phyloP scores from a whole-genome alignment of 2,329 filamentous ascomycete species.

The Aureobasidium sp. region DNA sequence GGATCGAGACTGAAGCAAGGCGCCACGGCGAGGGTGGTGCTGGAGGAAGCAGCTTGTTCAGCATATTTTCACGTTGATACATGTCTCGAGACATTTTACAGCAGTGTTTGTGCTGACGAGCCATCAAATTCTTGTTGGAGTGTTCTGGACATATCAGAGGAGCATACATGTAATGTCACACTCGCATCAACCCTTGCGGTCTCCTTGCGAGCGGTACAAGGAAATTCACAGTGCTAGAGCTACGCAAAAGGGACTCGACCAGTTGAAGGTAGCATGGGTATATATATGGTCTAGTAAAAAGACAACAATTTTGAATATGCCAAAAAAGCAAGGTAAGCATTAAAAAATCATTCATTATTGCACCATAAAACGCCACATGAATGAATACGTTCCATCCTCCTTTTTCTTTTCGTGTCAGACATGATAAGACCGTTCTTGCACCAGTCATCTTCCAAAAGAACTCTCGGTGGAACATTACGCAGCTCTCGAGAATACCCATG shows the following conservation, averaged over 20 bases:
- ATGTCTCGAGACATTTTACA: too few species aligned
- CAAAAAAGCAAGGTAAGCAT: not conserved
- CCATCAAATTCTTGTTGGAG: too few species aligned
- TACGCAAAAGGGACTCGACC: too few species aligned
- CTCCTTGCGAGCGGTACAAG: too few species aligned
- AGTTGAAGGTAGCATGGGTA: slow-evolving; percentile 1
- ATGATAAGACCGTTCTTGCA: slow-evolving; percentile 5
- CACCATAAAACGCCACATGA: slow-evolving; percentile 11
- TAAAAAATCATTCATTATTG: not conserved
- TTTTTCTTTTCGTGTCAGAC: slow-evolving; percentile 11
- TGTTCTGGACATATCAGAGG: too few species aligned
- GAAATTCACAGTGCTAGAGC: too few species aligned
- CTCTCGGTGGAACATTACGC: not conserved
- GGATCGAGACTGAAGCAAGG: slow-evolving; percentile 43
- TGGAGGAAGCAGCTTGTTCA: slow-evolving; percentile 34
- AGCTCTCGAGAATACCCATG: not conserved
- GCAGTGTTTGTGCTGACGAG: too few species aligned
- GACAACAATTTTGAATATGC: not conserved
- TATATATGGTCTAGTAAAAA: slow-evolving; percentile 11
- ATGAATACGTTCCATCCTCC: not conserved
- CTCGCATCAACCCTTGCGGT: too few species aligned
- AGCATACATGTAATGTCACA: too few species aligned
- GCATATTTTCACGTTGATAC: slow-evolving; percentile 21
- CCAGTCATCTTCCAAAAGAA: not conserved
- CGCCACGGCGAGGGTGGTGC: slow-evolving; percentile 41